Base-by-base conservation (phyloP, 257 asterid genomes). In the Solanum chmielewskii region DNA sequence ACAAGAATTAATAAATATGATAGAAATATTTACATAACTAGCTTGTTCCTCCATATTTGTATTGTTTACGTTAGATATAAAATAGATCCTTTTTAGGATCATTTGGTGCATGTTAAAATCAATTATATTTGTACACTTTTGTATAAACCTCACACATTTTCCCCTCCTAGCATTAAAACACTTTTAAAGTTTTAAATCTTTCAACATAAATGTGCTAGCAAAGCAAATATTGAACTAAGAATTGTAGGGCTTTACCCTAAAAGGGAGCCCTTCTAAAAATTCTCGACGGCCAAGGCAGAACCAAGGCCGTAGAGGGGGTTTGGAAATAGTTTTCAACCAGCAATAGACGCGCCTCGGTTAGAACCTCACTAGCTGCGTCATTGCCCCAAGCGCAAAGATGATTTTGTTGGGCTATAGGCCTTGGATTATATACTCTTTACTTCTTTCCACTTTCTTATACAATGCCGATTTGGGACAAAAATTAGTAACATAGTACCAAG, bases 321-420 rank as follows among this genome's bases (percentile, higher is more conserved):
- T 59, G 68, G 68, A 59, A 59, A 59, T 59, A 59, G 68, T 59
- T 59, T 59, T 59, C 68, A 76, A 76, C 83, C 39, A 76, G 60
- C 83, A 76, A 42, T 42, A 42, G 60, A 76, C 37, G 39, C 39
- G 39, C 62, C 39, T 77, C 39, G 15, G 62, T 77, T 77, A 77
- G 39, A 13, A 77, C 83, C 83, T 42, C 62, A 77, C 39, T 25
- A 77, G 62, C n/a, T 77, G 37, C 3, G 62, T 77, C 83, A 42
- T 42, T 77, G 60, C 62, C 39, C 83, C 60, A 42, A 77, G 83
- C 37, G 83, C 39, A 77, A 44, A 42, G 83, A 42, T 77, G 4
- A n/a, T 16, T 25, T 14, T 0, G 0, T 0, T 4, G 3, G 3
- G 13, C n/a, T n/a, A 25, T 7, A 7, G 2, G 4, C 39, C 9